These are phyloP conservation scores for Linnemannia schmuckeri DNA, from an alignment of 192 early-diverging fungal genomes.

Conservation along the genomic window DNA sequence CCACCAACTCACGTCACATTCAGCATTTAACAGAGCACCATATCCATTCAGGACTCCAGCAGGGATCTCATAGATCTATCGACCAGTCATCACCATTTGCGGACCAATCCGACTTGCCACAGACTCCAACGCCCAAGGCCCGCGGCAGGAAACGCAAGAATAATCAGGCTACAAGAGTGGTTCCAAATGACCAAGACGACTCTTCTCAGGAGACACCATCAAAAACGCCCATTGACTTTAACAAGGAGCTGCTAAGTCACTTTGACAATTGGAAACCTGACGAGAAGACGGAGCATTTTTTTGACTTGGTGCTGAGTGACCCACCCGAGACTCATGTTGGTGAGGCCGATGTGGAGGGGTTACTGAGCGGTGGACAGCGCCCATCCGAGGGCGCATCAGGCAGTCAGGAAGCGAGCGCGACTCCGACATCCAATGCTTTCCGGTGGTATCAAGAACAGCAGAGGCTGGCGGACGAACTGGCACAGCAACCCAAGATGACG, in stretches of 20 bases:
- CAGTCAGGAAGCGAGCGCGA: slow-evolving; percentile 12
- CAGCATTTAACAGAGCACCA: slow-evolving; percentile 11
- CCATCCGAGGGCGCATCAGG: neutral
- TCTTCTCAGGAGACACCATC: neutral
- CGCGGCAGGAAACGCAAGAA: slow-evolving; percentile 30
- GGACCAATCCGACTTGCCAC: neutral
- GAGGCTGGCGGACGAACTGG: slow-evolving; percentile 33
- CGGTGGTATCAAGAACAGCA: slow-evolving; percentile 44
- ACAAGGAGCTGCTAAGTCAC: slow-evolving; percentile 33
- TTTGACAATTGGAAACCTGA: slow-evolving; percentile 41
- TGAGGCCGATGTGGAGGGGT: slow-evolving; percentile 24
- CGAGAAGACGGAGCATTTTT: slow-evolving; percentile 27
- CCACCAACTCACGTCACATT: neutral
- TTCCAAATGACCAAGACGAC: neutral
- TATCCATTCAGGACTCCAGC: neutral
- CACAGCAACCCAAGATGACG: slow-evolving; percentile 24
- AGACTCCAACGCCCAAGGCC: neutral
- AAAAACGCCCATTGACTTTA: slow-evolving; percentile 22
- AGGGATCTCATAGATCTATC: neutral
- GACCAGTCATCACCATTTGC: neutral
- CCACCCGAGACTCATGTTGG: slow-evolving; percentile 40
- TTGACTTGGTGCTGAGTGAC: slow-evolving; percentile 50
- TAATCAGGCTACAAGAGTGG: neutral
- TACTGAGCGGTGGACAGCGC: slow-evolving; percentile 8
- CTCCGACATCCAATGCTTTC: slow-evolving; percentile 43